Base-by-base conservation (phyloP, 805 yeast species). In the Torulaspora maleeae region DNA sequence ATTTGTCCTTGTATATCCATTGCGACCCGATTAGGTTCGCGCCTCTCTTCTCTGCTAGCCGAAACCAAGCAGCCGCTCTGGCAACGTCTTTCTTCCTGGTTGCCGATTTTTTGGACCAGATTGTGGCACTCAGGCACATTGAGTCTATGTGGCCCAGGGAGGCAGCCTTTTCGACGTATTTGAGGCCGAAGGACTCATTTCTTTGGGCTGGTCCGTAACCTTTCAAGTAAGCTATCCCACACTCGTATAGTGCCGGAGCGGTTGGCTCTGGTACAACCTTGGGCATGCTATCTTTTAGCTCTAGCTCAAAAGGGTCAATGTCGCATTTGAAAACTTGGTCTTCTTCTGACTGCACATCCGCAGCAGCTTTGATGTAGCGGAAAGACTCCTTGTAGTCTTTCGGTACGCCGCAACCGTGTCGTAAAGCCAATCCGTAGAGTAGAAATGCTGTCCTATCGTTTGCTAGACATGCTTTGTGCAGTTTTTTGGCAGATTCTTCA, bases 1-100 rank as follows among this genome's bases (percentile, higher is more conserved):
- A 83, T 67, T 83, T 83, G 38, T 78, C 79, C 61, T 82, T 83
- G 66, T 82, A 79, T 28, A 83, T 82, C 91, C 91, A 84, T 48
- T 80, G 77, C 46, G 82, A 79, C 0, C 89, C 90, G 20, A 80
- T 75, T 44, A 80, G 65, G 51, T 72, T 75, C 17, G 75, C 75
- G 3, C 89, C 89, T 51, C 74, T 72, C 24, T 72, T 66, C 43
- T 80, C 88, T 12, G 86, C 83, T 27, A 78, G 64, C 34, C 90
- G 70, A 46, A 78, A 75, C 82, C 89, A 82, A 10, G 80, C 78
- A 2, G 90, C 85, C 2, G 91, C 86, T 55, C 76, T 68, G 37
- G 66, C 61, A 39, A 73, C 60, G 58, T 86, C 85, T 54, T 78
- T 80, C 63, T 79, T 79, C 43, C 79, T 72, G 9, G 63, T 60